Base-by-base conservation (phyloP, 2,329 filamentous ascomycete species). In the Neofusicoccum parvum region DNA sequence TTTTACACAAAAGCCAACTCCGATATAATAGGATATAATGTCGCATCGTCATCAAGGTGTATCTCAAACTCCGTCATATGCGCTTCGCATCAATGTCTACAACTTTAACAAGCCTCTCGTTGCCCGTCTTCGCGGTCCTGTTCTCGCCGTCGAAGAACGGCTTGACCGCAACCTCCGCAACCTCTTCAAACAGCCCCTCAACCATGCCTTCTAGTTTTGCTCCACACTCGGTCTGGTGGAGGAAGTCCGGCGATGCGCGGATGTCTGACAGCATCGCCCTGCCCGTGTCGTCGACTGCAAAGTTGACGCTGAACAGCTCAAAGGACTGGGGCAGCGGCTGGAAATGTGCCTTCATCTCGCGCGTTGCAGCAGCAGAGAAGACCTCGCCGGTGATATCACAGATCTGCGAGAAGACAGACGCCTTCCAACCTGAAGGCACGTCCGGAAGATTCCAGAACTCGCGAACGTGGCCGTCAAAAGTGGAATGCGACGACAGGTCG, bases 221-320 rank as follows among this genome's bases (percentile, higher is more conserved):
- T 0, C 95, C 94, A 15, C 93, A 58, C 54, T 58, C 54, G 15
- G 54, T 58, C 54, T 46, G 54, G 7, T 46, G 54, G 7, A 45
- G 39, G 39, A 58, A 45, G 15, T 58, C 54, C 6, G 54, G 54
- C 9, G 20, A n/a, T 1, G 54, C 54, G 39, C 39, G 39, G 39
- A 58, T 32, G 15, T 58, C 54, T 20, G 54, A 39, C 17, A 58
- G 54, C 39, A 58, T 46, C 20, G 54, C 54, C 39, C 34, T 46
- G 39, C 54, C 54, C 12, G 27, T 12, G 14, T 9, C 4, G 39
- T 58, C 54, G 11, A 97, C 88, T 72, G 98, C 77, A 74, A 95
- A 99, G 76, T 98, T 95, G 45, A 98, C 78, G 0, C 95, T 95
- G 75, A 91, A 98, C 5, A 96, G 82, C 80, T 99, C 95, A 74